Evolutionary conservation across 1,284 basidiomycete genomes (phyloP), one percentile per base, ranked within the genome.

Genomic region (Sporisorium reilianum): DNA sequence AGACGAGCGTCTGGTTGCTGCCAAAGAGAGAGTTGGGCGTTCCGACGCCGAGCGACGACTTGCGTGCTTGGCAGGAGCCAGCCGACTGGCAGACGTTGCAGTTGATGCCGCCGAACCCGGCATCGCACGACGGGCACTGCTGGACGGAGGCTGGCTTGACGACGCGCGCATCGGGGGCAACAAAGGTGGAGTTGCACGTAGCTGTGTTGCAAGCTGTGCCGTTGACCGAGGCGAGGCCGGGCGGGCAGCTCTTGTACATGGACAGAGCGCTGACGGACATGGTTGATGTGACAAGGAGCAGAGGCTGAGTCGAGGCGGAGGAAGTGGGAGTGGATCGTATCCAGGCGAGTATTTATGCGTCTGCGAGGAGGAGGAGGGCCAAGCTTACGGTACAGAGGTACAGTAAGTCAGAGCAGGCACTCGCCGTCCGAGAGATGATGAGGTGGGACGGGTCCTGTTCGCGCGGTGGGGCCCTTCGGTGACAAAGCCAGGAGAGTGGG

Each of bases 71-170:
- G 36, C 79, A 80, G 2, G 79, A 59, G 45, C 41, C 50, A 16
- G 64, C n/a, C 7, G 72, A 55, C 25, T 64, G 55, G 45, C 79
- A 80, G 52, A 80, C 51, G 48, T 80, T 80, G 67, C 79, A 80
- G 56, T 80, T 80, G 64, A 79, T 51, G 23, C 79, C 77, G 12
- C 64, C 62, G 45, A 79, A 79, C 32, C 77, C 79, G 11, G 54
- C 40, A 42, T 77, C 75, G 49, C 79, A 80, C 3, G 62, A 55
- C 23, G 62, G 9, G 57, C 79, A 79, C 20, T 58, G 52, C 38
- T 30, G 41, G 48, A 58, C 65, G 26, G 55, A 56, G 10, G 58
- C 23, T 0, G 79, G 64, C 36, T 78, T 79, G 55, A 51, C 20
- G n/a, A 55, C 30, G 12, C 77, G 77, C 10, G 52, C 51, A 44